These are phyloP conservation scores for Cladosporium oxysporum DNA, from an alignment of 2,329 filamentous ascomycete genomes.

Conservation along the genomic window DNA sequence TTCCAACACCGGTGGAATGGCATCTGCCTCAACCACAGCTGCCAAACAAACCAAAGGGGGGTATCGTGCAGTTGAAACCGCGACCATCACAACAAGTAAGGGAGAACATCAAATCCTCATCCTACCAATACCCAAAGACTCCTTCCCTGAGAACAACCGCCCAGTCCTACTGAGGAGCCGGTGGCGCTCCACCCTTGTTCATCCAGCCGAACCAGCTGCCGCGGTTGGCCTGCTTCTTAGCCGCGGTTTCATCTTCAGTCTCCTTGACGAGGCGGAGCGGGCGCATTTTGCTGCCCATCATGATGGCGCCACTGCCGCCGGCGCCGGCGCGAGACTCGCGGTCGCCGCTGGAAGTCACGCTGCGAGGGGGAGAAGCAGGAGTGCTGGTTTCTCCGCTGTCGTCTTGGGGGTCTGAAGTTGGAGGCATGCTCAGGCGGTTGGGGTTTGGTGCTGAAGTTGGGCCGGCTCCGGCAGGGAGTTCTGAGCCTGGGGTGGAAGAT, in stretches of 20 bases:
- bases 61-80: neutral
- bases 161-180: constrained; percentile 18
- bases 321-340: constrained; percentile 18
- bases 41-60: neutral
- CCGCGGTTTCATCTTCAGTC: constrained; percentile 46
- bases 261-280: constrained; percentile 87
- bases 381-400: constrained; percentile 34
- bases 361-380: constrained; percentile 58
- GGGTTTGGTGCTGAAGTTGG: constrained; percentile 24
- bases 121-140: constrained; percentile 14
- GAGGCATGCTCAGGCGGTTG: constrained; percentile 29
- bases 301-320: constrained; percentile 41
- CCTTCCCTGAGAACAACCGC: constrained; percentile 7
- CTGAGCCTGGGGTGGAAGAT: constrained; percentile 6
- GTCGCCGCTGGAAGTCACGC: constrained; percentile 48
- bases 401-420: constrained; percentile 19
- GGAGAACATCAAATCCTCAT: neutral
- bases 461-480: constrained; percentile 25
- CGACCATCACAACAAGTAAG: neutral
- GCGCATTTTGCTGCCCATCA: constrained; percentile 69
- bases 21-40: neutral
- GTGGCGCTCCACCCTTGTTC: constrained; percentile 35
- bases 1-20: neutral
- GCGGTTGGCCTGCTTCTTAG: constrained; percentile 47
- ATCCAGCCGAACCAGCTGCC: constrained; percentile 53